These are phyloP conservation scores for Monilinia polystroma DNA, from an alignment of 2,329 filamentous ascomycete species.

Conservation along the genomic window DNA sequence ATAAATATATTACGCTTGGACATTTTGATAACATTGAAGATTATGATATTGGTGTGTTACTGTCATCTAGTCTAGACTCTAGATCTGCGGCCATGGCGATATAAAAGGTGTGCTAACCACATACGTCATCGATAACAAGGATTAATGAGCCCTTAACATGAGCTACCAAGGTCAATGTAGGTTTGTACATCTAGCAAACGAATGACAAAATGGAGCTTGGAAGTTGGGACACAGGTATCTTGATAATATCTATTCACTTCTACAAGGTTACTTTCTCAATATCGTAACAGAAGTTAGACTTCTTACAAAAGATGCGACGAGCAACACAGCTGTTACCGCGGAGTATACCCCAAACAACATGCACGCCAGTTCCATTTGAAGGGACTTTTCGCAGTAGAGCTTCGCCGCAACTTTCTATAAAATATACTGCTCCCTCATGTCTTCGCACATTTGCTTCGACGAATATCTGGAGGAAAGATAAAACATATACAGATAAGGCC, in stretches of 20 bases:
- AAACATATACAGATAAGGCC: conserved; percentile 25
- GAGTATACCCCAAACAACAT: conserved; percentile 4
- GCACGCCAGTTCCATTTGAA: not conserved
- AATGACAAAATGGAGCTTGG: not conserved
- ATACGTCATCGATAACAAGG: conserved; percentile 10
- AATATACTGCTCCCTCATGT: not conserved
- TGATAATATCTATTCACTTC: not conserved
- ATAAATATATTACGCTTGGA: not conserved
- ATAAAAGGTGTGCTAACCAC: not conserved
- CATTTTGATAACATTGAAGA: not conserved
- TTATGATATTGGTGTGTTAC: too few species aligned
- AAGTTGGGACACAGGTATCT: not conserved
- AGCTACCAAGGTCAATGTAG: conserved; percentile 2
- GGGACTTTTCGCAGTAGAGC: conserved; percentile 12
- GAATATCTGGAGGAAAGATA: conserved; percentile 5
- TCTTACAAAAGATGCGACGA: conserved; percentile 13
- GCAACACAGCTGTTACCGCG: conserved; percentile 20
- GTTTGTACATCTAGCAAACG: not conserved
- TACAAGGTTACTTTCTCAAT: not conserved
- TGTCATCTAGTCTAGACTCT: not conserved
- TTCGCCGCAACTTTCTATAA: not conserved
- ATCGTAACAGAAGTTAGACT: not conserved
- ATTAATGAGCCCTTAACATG: conserved; percentile 6
- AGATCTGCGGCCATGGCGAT: not conserved
- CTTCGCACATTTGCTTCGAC: conserved; percentile 13